Evolutionary conservation across 1,284 basidiomycete species (phyloP).

Genomic region (Apiotrichum gamsii): DNA sequence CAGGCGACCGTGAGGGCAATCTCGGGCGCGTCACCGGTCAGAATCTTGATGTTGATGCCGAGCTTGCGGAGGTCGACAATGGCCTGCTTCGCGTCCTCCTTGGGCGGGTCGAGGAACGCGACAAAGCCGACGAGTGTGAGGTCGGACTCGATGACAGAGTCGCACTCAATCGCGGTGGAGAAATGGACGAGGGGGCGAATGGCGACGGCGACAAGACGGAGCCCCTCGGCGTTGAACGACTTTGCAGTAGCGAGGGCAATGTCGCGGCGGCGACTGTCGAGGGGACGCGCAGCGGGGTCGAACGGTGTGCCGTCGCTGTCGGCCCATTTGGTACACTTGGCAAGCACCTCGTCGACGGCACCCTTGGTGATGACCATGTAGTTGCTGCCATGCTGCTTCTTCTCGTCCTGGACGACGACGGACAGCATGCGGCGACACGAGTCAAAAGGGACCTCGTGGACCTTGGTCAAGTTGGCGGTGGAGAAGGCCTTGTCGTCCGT

Average conservation of each 20-base stretch:
- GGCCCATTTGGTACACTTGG: not conserved
- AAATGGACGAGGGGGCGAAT: no score
- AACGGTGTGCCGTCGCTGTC: not conserved
- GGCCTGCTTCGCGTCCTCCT: not conserved
- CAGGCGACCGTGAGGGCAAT: not conserved
- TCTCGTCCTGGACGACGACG: not conserved
- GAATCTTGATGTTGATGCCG: not conserved
- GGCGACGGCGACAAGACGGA: no score
- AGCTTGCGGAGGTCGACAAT: constrained; percentile 1
- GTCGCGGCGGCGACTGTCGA: no score
- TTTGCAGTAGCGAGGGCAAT: no score
- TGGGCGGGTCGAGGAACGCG: constrained; percentile 1
- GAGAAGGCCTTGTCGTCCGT: no score
- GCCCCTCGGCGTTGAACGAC: no score
- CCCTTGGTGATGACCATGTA: not conserved
- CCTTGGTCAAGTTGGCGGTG: no score
- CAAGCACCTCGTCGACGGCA: not conserved
- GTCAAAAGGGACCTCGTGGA: not conserved
- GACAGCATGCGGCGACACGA: constrained; percentile 2
- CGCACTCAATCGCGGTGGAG: no score
- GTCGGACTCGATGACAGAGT: no score
- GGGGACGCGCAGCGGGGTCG: no score
- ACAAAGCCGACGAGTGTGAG: no score
- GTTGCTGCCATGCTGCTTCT: no score
- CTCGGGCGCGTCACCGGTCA: constrained; percentile 1